Conservation (phyloP, 139 green algal genomes). For the Chlamydomonas schloesseri region DNA sequence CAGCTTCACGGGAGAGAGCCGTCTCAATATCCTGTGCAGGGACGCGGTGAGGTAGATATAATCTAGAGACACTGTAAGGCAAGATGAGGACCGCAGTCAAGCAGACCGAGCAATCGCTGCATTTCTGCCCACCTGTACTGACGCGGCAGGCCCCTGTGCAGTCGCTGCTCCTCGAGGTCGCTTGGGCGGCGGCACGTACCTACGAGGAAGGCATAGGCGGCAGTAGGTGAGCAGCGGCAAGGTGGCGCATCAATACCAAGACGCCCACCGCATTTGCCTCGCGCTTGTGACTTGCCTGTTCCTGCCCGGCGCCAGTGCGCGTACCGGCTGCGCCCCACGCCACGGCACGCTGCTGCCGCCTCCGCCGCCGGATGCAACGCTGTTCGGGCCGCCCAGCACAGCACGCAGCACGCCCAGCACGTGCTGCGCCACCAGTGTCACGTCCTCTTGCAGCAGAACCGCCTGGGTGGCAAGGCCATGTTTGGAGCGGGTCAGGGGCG, state of each 20-base stretch:
- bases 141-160: too few species aligned
- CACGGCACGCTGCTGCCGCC: background rate
- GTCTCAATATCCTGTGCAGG: slow-evolving; percentile 18
- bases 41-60: too few species aligned
- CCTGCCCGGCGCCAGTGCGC: background rate
- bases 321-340: background rate
- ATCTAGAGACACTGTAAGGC: too few species aligned
- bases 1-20: background rate
- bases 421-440: slow-evolving; percentile 10
- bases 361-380: too few species aligned
- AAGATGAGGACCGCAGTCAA: too few species aligned
- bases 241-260: too few species aligned
- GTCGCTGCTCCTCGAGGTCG: too few species aligned
- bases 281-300: background rate
- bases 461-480: background rate
- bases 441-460: slow-evolving; percentile 38
- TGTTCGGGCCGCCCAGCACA: background rate
- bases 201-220: too few species aligned
- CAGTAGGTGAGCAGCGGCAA: too few species aligned
- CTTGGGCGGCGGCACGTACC: too few species aligned
- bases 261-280: too few species aligned
- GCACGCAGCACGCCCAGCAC: slow-evolving; percentile 9
- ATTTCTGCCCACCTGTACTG: too few species aligned
- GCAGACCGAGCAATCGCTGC: background rate
- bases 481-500: background rate